These are phyloP conservation scores for Dactylellina leptospora DNA, from an alignment of 2,329 filamentous ascomycete species.

Conservation along the genomic window DNA sequence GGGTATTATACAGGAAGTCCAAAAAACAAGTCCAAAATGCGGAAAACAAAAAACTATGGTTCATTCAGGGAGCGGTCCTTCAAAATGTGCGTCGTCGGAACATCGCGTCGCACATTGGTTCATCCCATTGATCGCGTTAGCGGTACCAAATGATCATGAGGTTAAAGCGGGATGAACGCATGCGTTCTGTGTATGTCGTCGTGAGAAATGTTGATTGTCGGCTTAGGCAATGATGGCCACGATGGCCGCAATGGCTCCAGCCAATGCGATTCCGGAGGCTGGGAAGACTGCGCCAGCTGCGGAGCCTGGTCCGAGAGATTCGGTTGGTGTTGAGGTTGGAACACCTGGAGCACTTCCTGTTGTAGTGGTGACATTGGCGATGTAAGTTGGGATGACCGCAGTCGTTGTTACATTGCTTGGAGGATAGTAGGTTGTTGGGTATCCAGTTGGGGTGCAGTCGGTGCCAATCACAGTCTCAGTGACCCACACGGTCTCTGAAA, in stretches of 20 bases:
- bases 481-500: constrained; percentile 50
- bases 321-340: constrained; percentile 34
- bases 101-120: background rate
- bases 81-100: background rate
- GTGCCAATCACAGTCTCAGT: constrained; percentile 47
- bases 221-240: constrained; percentile 38
- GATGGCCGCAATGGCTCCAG: constrained; percentile 38
- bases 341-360: constrained; percentile 24
- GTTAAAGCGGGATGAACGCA: background rate
- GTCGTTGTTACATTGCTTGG: constrained; percentile 31
- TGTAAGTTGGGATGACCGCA: constrained; percentile 9
- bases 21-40: background rate
- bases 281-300: constrained; percentile 31
- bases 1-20: constrained; percentile 10
- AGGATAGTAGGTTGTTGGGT: constrained; percentile 20
- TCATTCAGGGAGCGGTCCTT: background rate
- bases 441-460: constrained; percentile 33
- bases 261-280: constrained; percentile 41
- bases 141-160: constrained; percentile 8
- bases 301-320: constrained; percentile 12
- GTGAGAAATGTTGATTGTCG: background rate
- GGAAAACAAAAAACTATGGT: constrained; percentile 1
- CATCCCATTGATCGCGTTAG: background rate
- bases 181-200: background rate
- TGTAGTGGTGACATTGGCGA: constrained; percentile 14